Evolutionary conservation across 345 rosid species (phyloP), one percentile per base, ranked within the genome.

Genomic region (Geranium rotundifolium): DNA sequence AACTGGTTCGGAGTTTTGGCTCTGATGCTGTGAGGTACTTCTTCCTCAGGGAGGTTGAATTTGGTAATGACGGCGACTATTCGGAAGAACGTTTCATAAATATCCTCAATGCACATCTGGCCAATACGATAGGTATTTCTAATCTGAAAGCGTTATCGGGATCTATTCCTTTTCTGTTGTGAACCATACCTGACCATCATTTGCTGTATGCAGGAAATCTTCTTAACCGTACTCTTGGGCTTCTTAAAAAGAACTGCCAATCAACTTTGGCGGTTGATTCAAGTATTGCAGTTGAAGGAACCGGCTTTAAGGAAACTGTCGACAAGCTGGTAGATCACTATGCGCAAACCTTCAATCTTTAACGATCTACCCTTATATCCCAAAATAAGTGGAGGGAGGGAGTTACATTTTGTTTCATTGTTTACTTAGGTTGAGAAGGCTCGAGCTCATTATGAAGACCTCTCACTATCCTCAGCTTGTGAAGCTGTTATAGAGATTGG

Each of bases 61-160:
- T 91, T 63, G 98, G 98, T 64, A 89, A 72, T 41, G 98, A 91
- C 34, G 98, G 98, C 18, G 95, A 91, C 77, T 91, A 91, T 67
- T 91, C 98, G 50, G 98, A 91, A 76, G 96, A 85, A 2, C 95
- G 90, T 27, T 89, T 91, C 63, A 74, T 87, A 56, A 82, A 84
- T 39, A 87, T 78, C 19, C 89, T 89, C 72, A 91, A 91, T 75
- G 96, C 98, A 34, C 96, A 91, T 82, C 96, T 91, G 50, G 96
- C 96, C 76, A 91, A 91, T 69, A 91, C 91, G 0, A 80, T 92
- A 60, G 98, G 98, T 91, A 82, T 49, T 23, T 68, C 59, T 55
- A 41, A 14, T 61, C 2, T 37, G 0, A 17, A 19, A 7, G 17
- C 15, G 18, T 19, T 19, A 17, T 17, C 63, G 15, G 4, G 14